These are phyloP conservation scores for Inonotus hispidus DNA, from an alignment of 1,284 basidiomycete species.

Conservation along the genomic window DNA sequence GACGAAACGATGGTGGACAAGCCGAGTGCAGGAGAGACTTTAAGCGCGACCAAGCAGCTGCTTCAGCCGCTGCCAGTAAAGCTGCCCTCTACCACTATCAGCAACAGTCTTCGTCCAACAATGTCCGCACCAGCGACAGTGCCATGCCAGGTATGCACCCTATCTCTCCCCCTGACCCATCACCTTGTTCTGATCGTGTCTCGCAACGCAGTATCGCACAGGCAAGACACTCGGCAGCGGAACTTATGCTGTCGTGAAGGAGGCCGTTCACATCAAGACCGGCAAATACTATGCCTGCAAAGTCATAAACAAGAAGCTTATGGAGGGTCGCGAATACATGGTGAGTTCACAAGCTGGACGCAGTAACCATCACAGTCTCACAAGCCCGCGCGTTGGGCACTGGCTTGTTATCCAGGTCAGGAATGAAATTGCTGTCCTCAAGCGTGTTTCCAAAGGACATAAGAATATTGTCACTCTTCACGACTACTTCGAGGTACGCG, in stretches of 20 bases:
- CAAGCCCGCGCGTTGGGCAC: not conserved
- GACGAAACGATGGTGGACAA: not conserved
- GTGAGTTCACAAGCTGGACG: constrained; percentile 36
- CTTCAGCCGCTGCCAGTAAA: not conserved
- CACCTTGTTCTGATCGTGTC: not conserved
- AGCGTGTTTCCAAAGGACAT: constrained; percentile 90
- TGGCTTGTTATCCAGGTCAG: constrained; percentile 56
- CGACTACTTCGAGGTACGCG: constrained; percentile 90
- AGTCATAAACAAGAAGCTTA: constrained; percentile 95
- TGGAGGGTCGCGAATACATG: constrained; percentile 92
- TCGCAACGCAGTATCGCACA: constrained; percentile 72
- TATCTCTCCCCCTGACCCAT: not conserved
- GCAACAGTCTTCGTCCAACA: not conserved
- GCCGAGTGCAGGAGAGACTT: not conserved
- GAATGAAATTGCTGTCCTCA: constrained; percentile 95
- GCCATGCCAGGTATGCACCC: constrained; percentile 18
- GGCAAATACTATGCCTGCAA: constrained; percentile 86
- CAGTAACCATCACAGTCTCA: not conserved
- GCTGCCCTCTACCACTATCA: not conserved
- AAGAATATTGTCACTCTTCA: constrained; percentile 86
- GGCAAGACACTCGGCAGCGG: constrained; percentile 89
- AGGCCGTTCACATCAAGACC: constrained; percentile 94
- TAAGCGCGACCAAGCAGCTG: not conserved
- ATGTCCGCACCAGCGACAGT: constrained; percentile 15
- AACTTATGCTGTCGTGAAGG: constrained; percentile 89